phyloP scores from a whole-genome alignment of 768 basidiomycete genomes.

The Phylloporus sp. region DNA sequence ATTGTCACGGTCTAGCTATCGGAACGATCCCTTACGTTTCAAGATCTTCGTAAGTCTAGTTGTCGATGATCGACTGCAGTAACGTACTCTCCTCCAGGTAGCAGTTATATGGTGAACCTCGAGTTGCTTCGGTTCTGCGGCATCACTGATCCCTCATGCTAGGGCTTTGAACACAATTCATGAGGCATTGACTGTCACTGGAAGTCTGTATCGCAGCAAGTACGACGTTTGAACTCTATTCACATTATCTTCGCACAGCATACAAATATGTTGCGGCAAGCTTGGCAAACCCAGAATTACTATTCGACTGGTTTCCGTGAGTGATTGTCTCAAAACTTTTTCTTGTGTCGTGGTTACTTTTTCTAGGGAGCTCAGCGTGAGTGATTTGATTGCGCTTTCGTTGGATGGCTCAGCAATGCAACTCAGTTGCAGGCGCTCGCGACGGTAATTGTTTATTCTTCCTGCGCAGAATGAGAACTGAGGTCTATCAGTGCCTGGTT shows the following conservation, averaged over 20 bases:
- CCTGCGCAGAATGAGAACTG: background rate
- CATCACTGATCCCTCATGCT: background rate
- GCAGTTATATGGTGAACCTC: background rate
- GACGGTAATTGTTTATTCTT: background rate
- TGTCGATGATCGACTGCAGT: background rate
- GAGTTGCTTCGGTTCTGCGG: background rate
- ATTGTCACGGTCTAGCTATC: background rate
- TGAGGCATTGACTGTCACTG: background rate
- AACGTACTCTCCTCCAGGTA: background rate
- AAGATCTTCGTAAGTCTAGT: background rate
- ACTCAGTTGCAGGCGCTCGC: background rate
- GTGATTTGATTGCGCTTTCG: background rate
- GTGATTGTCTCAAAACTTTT: background rate
- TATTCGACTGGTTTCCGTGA: background rate
- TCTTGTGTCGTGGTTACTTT: too few species aligned
- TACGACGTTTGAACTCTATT: background rate
- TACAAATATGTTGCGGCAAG: background rate
- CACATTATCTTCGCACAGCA: background rate
- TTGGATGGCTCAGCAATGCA: background rate
- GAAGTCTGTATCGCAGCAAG: background rate
- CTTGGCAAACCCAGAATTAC: background rate
- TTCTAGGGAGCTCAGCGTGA: slow-evolving; percentile 1
- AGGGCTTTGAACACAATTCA: background rate
- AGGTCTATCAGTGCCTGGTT: background rate
- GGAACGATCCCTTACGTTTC: background rate